phyloP scores from a whole-genome alignment of 768 basidiomycete species.

The Leccinum ochraceum region DNA sequence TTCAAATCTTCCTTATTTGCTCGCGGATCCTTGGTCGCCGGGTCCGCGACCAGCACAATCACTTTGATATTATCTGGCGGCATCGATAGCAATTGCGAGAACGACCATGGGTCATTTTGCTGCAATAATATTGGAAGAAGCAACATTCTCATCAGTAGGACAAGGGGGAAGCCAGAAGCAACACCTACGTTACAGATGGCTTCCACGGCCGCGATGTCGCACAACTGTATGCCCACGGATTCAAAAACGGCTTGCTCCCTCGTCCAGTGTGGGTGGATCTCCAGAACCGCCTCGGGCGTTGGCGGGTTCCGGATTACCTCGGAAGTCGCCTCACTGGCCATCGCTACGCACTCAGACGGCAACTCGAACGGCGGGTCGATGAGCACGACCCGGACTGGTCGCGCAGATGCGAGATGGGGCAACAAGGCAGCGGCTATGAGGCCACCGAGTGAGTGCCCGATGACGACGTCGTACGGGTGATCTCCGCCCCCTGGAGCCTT shows the following conservation, averaged over 20 bases:
- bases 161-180: too few species aligned
- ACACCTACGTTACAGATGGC: too few species aligned
- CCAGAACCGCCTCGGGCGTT: background rate
- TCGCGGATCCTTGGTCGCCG: background rate
- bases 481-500: background rate
- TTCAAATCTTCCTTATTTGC: constrained; percentile 1
- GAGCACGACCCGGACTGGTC: constrained; percentile 16
- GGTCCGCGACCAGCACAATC: constrained; percentile 15
- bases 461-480: constrained; percentile 10
- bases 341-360: background rate
- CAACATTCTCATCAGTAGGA: too few species aligned
- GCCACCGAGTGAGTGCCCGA: constrained; percentile 26
- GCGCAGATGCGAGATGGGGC: constrained; percentile 12
- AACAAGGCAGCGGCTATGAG: constrained; percentile 17
- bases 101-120: constrained; percentile 27
- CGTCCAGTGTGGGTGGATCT: background rate
- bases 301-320: background rate
- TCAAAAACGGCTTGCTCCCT: constrained; percentile 2
- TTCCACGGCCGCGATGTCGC: background rate
- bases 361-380: constrained; percentile 20
- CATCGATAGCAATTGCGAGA: constrained; percentile 4
- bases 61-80: constrained; percentile 12
- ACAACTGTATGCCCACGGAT: background rate
- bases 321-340: fast-evolving
- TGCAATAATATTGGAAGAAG: background rate